These are phyloP conservation scores for Hypholoma fasciculare DNA, from an alignment of 768 basidiomycete genomes.

Conservation along the genomic window DNA sequence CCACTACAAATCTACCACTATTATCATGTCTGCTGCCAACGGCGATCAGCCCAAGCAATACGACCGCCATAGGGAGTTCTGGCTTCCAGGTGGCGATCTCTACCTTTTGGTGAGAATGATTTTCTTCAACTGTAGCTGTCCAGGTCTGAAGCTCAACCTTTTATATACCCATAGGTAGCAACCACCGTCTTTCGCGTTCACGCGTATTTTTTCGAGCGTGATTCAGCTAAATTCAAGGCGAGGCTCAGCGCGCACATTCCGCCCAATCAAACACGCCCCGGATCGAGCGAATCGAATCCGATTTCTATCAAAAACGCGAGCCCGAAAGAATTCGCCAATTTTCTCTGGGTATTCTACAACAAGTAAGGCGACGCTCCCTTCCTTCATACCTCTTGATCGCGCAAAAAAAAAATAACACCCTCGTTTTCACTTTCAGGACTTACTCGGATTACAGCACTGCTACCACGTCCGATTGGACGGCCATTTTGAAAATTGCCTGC, in stretches of 20 bases:
- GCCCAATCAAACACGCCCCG: conserved; percentile 25
- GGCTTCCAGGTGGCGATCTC: conserved; percentile 47
- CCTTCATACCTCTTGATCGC: no score
- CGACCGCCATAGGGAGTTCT: conserved; percentile 38
- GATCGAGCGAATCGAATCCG: conserved; percentile 33
- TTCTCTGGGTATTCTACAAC: conserved; percentile 67
- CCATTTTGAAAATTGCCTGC: conserved; percentile 56
- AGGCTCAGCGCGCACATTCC: conserved; percentile 26
- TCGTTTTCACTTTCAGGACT: conserved; percentile 30
- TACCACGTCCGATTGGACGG: conserved; percentile 51
- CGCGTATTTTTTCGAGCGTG: conserved; percentile 52
- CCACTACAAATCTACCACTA: background rate
- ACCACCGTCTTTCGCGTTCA: conserved; percentile 45
- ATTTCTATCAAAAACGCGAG: conserved; percentile 42
- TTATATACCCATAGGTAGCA: conserved; percentile 30
- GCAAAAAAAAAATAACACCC: no score
- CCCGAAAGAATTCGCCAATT: conserved; percentile 50
- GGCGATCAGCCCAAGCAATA: background rate
- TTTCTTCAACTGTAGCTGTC: background rate
- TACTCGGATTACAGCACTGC: conserved; percentile 54
- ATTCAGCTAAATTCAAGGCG: conserved; percentile 44
- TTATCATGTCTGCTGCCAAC: background rate
- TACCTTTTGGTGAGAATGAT: conserved; percentile 39
- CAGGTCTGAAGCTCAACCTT: conserved; percentile 15
- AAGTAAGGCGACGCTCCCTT: conserved; percentile 35